Percentiles rank a stretch among this genome's conserved stretches.
These are phyloP conservation scores for Colletotrichum destructivum DNA, from an alignment of 2,329 filamentous ascomycete species.

Conservation along the genomic window DNA sequence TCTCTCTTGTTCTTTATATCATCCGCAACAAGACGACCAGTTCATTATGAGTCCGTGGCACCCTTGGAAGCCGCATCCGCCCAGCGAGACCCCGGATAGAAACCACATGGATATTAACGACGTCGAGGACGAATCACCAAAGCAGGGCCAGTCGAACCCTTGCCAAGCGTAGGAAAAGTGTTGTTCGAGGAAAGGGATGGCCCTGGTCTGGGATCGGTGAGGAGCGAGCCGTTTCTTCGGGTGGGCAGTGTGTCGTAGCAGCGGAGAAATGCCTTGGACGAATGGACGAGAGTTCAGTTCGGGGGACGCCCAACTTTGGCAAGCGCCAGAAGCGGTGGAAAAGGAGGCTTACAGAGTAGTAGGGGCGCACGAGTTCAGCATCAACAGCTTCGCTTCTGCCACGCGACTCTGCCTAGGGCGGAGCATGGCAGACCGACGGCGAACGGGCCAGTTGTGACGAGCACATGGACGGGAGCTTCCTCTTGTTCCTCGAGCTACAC, in stretches of 20 bases:
- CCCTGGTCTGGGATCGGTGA: neutral
- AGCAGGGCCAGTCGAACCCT: neutral
- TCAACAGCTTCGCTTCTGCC: conserved; percentile 6
- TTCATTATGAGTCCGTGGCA: neutral
- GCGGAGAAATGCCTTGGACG: neutral
- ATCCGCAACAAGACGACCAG: neutral
- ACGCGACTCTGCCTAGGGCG: conserved; percentile 2
- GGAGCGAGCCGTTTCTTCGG: neutral
- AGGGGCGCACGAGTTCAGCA: neutral
- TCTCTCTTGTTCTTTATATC: neutral
- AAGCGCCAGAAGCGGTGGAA: no score
- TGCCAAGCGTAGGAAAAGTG: neutral
- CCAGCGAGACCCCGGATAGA: neutral
- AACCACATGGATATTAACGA: neutral
- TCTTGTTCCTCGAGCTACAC: no score
- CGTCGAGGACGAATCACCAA: neutral
- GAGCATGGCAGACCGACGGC: neutral
- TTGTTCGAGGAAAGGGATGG: neutral
- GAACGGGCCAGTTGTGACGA: neutral
- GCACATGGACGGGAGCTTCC: neutral
- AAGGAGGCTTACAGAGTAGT: neutral
- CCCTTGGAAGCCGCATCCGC: neutral
- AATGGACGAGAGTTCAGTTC: neutral
- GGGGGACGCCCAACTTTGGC: neutral
- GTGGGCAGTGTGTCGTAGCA: neutral